phyloP scores from a whole-genome alignment of 2,329 filamentous ascomycete genomes.

The Drechslerella coelobrocha region DNA sequence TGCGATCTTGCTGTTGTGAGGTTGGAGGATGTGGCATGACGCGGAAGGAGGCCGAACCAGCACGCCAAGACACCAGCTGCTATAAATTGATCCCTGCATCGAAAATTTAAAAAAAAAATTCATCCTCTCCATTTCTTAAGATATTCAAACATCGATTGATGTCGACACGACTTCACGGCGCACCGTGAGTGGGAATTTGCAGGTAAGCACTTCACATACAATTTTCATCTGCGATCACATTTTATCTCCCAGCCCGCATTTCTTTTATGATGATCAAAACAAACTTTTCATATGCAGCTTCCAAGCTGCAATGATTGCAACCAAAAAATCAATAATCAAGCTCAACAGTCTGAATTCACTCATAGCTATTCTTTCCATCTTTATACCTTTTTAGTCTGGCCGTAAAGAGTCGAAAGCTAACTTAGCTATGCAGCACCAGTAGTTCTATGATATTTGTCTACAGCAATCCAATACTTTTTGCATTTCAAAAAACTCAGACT shows the following conservation, averaged over 20 bases:
- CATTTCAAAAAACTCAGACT: too few relatives aligned
- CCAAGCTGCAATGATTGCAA: conserved; percentile 37
- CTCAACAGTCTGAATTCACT: conserved; percentile 49
- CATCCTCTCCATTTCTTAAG: not conserved
- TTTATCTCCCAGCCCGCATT: too few relatives aligned
- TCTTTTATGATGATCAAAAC: conserved; percentile 47
- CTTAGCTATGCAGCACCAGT: too few relatives aligned
- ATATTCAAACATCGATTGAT: too few relatives aligned
- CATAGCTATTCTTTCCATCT: not conserved
- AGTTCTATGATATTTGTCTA: too few relatives aligned
- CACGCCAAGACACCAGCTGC: not conserved
- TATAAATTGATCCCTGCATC: not conserved
- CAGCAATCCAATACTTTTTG: too few relatives aligned
- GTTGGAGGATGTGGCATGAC: conserved; percentile 6
- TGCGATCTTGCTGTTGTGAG: not conserved
- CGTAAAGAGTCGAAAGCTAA: too few relatives aligned
- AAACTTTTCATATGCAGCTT: conserved; percentile 25
- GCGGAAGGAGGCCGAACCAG: not conserved
- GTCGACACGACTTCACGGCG: too few relatives aligned
- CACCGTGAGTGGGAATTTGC: too few relatives aligned
- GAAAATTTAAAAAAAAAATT: not conserved
- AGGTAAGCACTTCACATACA: too few relatives aligned
- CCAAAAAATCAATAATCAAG: conserved; percentile 44
- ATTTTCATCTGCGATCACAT: too few relatives aligned
- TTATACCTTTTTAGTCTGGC: not conserved